Percentiles rank a stretch among this genome's conserved stretches.
These are phyloP conservation scores for Trametes sanguinea DNA, from an alignment of 768 basidiomycete genomes.

Conservation along the genomic window DNA sequence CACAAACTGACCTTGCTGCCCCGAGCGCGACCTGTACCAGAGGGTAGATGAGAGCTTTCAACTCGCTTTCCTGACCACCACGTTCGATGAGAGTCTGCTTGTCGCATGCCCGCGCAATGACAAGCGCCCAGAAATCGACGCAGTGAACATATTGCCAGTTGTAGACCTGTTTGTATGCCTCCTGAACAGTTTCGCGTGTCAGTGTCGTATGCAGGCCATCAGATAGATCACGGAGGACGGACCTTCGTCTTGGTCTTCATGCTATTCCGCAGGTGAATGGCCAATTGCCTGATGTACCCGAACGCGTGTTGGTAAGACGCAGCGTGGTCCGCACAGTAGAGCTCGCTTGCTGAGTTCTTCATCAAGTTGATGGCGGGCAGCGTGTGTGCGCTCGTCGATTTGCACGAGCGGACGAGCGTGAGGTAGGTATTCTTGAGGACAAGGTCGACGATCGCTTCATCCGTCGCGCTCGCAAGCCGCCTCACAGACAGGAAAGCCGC, in stretches of 20 bases:
- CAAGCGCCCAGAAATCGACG: conserved; percentile 94
- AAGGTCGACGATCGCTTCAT: conserved; percentile 79
- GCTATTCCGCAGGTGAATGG: conserved; percentile 87
- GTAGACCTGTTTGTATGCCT: conserved; percentile 92
- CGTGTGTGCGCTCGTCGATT: conserved; percentile 83
- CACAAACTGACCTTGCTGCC: conserved; percentile 68
- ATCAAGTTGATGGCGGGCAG: conserved; percentile 92
- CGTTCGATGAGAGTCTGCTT: conserved; percentile 51
- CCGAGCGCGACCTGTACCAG: conserved; percentile 93
- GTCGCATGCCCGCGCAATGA: conserved; percentile 81
- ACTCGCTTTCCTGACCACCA: conserved; percentile 66
- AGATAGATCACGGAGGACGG: conserved; percentile 17
- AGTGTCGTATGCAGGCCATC: background rate
- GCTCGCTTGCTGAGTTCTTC: conserved; percentile 96
- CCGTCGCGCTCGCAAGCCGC: conserved; percentile 72
- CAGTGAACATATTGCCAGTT: conserved; percentile 99
- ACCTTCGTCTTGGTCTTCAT: conserved; percentile 89
- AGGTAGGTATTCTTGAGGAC: conserved; percentile 94
- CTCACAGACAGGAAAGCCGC: conserved; percentile 85
- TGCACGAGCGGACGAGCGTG: conserved; percentile 79
- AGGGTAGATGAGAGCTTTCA: conserved; percentile 91
- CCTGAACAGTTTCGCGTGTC: conserved; percentile 43
- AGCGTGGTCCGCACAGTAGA: conserved; percentile 78
- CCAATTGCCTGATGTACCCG: conserved; percentile 92
- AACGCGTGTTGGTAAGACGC: conserved; percentile 92